A percentile compares a stretch with the other conserved stretches of the same genome.
Conservation (phyloP, 2,329 filamentous ascomycete genomes). For the Chaetomiaceae sp. region DNA sequence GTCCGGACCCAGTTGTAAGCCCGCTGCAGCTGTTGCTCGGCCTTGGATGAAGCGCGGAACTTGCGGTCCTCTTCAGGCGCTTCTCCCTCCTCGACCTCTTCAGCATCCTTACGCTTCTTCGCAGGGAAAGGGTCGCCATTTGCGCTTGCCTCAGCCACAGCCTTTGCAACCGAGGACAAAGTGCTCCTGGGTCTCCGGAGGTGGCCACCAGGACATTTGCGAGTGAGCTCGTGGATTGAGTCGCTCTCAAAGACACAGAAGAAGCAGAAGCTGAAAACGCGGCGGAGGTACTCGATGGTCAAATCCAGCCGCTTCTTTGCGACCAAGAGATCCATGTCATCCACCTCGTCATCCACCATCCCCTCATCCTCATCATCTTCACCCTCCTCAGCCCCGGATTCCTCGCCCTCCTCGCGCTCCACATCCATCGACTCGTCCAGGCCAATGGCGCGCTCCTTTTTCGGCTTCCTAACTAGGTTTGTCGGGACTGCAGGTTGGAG, state of each 20-base stretch:
- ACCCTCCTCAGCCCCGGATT: slow-evolving; percentile 57
- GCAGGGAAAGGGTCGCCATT: slow-evolving; percentile 77
- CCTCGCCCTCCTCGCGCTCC: slow-evolving; percentile 66
- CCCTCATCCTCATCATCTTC: slow-evolving; percentile 81
- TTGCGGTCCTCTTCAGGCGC: slow-evolving; percentile 68
- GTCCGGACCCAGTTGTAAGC: slow-evolving; percentile 99
- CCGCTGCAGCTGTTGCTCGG: slow-evolving; percentile 85
- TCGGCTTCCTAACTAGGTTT: slow-evolving; percentile 55
- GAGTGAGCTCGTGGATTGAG: slow-evolving; percentile 89
- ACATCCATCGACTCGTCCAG: slow-evolving; percentile 63
- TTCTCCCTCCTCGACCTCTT: slow-evolving; percentile 60
- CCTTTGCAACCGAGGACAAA: slow-evolving; percentile 75
- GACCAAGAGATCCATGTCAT: slow-evolving; percentile 81
- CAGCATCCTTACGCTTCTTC: slow-evolving; percentile 65
- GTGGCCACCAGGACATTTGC: slow-evolving; percentile 97
- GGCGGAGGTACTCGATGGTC: slow-evolving; percentile 90
- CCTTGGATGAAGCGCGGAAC: slow-evolving; percentile 66
- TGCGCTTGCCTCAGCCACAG: slow-evolving; percentile 80
- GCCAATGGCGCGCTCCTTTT: slow-evolving; percentile 56
- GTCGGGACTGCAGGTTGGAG: slow-evolving; percentile 62
- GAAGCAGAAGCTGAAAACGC: slow-evolving; percentile 98
- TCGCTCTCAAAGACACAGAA: slow-evolving; percentile 99
- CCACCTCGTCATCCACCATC: slow-evolving; percentile 73
- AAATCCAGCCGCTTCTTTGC: slow-evolving; percentile 98
- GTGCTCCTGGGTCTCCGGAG: slow-evolving; percentile 85